phyloP scores from a whole-genome alignment of 1,284 basidiomycete species.

The Athelia sp. region DNA sequence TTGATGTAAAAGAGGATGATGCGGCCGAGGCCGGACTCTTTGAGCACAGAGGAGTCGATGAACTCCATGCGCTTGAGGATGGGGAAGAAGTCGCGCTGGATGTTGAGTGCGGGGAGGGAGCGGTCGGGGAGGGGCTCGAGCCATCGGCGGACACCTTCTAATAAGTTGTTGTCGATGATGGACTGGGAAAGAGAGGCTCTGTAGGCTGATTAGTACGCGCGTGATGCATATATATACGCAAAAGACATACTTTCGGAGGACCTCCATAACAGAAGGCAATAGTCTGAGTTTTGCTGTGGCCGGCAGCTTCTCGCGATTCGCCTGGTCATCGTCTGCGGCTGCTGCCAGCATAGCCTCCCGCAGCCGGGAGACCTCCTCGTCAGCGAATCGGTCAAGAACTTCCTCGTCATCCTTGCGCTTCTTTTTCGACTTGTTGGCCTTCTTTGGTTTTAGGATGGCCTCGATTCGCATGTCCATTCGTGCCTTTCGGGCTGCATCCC shows the following conservation, averaged over 20 bases:
- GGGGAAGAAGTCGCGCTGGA: conserved; percentile 90
- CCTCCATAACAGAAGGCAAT: conserved; percentile 87
- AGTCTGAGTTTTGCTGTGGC: conserved; percentile 84
- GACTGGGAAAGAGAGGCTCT: conserved; percentile 86
- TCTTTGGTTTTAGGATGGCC: conserved; percentile 79
- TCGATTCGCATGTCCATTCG: conserved; percentile 74
- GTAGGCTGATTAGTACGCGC: conserved; percentile 3
- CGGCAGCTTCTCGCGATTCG: conserved; percentile 81
- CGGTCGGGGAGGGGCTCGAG: conserved; percentile 92
- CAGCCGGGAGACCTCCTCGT: conserved; percentile 86
- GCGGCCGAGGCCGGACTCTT: conserved; percentile 89
- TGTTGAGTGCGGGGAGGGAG: conserved; percentile 92
- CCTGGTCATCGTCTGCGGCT: conserved; percentile 79
- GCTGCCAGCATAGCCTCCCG: conserved; percentile 85
- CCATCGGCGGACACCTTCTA: conserved; percentile 90
- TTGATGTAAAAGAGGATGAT: conserved; percentile 96
- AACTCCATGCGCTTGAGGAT: conserved; percentile 85
- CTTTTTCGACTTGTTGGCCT: conserved; percentile 57
- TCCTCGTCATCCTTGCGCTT: conserved; percentile 78
- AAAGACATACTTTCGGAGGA: conserved; percentile 82
- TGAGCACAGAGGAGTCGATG: conserved; percentile 88
- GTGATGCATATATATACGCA: background rate
- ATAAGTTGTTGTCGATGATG: conserved; percentile 92
- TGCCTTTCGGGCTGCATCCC: conserved; percentile 48
- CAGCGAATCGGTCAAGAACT: conserved; percentile 81